A percentile compares a stretch with the other conserved stretches of the same genome.
Evolutionary conservation across 805 yeast genomes (phyloP).

Genomic region (Cephaloascus albidus): DNA sequence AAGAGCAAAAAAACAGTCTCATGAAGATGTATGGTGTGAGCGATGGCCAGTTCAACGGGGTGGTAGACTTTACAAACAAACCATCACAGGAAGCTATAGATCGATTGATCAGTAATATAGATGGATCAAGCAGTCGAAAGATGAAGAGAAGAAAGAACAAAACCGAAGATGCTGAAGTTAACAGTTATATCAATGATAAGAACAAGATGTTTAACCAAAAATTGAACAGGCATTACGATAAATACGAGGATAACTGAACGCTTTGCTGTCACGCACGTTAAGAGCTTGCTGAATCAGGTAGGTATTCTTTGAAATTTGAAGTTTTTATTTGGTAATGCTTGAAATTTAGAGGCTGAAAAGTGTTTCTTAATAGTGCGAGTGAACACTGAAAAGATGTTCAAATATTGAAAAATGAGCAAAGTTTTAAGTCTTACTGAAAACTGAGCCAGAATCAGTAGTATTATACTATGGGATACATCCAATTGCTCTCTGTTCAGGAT

Average conservation of each 20-base stretch:
- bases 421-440: too few species aligned
- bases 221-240: constrained; percentile 47
- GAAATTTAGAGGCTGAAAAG: too few species aligned
- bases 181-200: constrained; percentile 54
- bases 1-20: constrained; percentile 21
- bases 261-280: too few species aligned
- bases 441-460: too few species aligned
- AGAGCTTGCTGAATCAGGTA: too few species aligned
- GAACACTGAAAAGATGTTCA: too few species aligned
- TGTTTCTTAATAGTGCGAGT: too few species aligned
- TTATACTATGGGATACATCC: too few species aligned
- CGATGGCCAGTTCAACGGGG: constrained; percentile 8
- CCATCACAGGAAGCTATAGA: constrained; percentile 26
- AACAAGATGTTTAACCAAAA: constrained; percentile 69
- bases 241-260: constrained; percentile 19
- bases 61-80: constrained; percentile 15
- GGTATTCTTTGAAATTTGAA: too few species aligned
- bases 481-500: too few species aligned
- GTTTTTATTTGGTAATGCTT: too few species aligned
- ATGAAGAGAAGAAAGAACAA: constrained; percentile 25
- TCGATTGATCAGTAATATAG: constrained; percentile 19
- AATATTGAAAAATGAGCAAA: too few species aligned
- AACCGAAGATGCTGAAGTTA: constrained; percentile 21
- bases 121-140: constrained; percentile 24
- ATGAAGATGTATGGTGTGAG: constrained; percentile 13